Base-by-base conservation (phyloP, 495 filamentous ascomycete species). In the Astrothelium macrocarpum region DNA sequence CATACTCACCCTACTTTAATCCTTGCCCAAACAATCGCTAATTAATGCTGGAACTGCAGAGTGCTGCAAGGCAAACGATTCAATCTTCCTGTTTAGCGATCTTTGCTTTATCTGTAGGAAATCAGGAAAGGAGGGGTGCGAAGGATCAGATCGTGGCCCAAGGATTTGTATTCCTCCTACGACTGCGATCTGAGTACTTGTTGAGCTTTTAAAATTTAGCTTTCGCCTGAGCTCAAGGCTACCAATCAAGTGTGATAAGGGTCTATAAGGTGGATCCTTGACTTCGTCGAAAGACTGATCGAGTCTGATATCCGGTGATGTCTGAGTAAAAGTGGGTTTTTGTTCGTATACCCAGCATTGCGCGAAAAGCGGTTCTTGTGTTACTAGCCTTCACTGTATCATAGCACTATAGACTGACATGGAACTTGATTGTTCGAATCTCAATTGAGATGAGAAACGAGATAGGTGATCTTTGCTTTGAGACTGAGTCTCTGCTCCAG, bases 21-120 rank as follows among this genome's bases (percentile, higher is more conserved):
- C 18, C 25, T 16, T 12, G 26, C 11, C 53, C 20, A 32, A 12
- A 25, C 18, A 43, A 32, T 2, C 25, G 18, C 18, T 59, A 32
- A 12, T 39, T 14, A 25, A 43, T 26, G 36, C 49, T 61, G 58
- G 34, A 42, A 32, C n/a, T 14, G 16, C 34, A 71, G 70, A 59
- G 68, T 71, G 2, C 16, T 71, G 29, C 70, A 71, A 66, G 70
- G 70, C 58, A 70, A 67, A 63, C 70, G 68, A 56, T 71, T 71
- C 66, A 71, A 71, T 32, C 62, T 71, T 53, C 70, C 70, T 14
- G 70, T 71, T 23, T 71, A 60, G 25, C 12, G 10, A n/a, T n/a
- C n/a, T n/a, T n/a, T n/a, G n/a, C n/a, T n/a, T n/a, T n/a, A n/a
- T n/a, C n/a, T n/a, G n/a, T n/a, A n/a, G n/a, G 43, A 3, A 20